phyloP scores from a whole-genome alignment of 176 grass and related monocot genomes.

The Typha latifolia region DNA sequence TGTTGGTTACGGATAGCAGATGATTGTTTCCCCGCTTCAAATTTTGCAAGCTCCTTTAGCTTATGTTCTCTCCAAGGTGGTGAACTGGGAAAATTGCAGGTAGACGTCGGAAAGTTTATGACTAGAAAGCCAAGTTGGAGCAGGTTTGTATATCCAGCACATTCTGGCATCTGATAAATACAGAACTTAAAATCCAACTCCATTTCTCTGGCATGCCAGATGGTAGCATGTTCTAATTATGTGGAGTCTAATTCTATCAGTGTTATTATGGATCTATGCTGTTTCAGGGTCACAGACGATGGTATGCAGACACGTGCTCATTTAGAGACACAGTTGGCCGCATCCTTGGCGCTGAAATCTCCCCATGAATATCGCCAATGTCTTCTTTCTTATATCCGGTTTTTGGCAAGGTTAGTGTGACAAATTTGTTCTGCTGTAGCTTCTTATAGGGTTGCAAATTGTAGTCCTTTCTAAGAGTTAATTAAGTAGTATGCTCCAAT shows the following conservation, averaged over 20 bases:
- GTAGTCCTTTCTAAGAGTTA: too few relatives aligned
- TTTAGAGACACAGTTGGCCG: constrained; percentile 83
- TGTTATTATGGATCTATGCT: constrained; percentile 7
- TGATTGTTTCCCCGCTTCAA: constrained; percentile 81
- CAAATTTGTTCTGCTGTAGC: not conserved
- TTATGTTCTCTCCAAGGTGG: constrained; percentile 57
- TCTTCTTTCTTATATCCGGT: constrained; percentile 79
- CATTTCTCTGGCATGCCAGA: too few relatives aligned
- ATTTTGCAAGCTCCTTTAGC: constrained; percentile 63
- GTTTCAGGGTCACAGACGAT: constrained; percentile 59
- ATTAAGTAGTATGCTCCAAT: too few relatives aligned
- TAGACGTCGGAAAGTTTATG: constrained; percentile 77
- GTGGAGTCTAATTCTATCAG: not conserved
- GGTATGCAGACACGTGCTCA: constrained; percentile 76
- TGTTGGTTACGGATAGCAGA: constrained; percentile 95
- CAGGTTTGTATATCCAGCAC: constrained; percentile 30
- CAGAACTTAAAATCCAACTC: too few relatives aligned
- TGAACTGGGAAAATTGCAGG: constrained; percentile 75
- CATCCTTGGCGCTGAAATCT: constrained; percentile 69
- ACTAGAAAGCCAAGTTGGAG: constrained; percentile 70
- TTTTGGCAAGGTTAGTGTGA: constrained; percentile 63
- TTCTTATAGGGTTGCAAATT: not conserved
- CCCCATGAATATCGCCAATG: constrained; percentile 82
- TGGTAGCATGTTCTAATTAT: not conserved
- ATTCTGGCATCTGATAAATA: too few relatives aligned